Base-by-base conservation (phyloP, 345 rosid genomes). In the Raphanus raphanistrum region DNA sequence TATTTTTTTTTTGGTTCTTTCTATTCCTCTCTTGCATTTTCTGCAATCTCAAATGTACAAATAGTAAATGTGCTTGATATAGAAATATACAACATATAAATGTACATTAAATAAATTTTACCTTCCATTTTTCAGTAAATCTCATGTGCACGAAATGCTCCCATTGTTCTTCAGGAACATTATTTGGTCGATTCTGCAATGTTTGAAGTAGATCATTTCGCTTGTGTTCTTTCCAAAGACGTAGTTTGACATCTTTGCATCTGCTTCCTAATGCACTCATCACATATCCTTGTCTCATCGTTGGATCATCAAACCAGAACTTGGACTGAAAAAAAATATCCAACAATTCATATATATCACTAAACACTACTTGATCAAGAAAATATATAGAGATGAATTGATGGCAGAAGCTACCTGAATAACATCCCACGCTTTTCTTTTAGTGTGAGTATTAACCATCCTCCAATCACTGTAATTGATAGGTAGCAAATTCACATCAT, bases 211-310 rank as follows among this genome's bases (percentile, higher is more conserved):
- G 50, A 12, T 43, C 8, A 27, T 5, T 1, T 26, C 26, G n/a
- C 43, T 60, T 41, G 41, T 64, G 1, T 1, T 21, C 36, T 13
- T 2, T 52, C 63, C 77, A 73, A 50, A 63, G 10, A 13, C 7
- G 12, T 21, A 0, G 0, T 52, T 50, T 63, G 26, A 63, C 52
- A 50, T 32, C 63, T 8, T 50, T 73, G 27, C 77, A 73, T 73
- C 13, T 32, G 16, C 6, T 25, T 0, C 77, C 63, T 1, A 64
- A 26, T 32, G 36, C 15, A 52, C 63, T 3, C 2, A 73, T 50
- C 6, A 73, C 63, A 21, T 63, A 63, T 2, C 1, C 1, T 50
- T 45, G 35, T 54, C 55, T 74, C 3, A 10, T 5, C 0, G 0
- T 2, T 0, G 29, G 64, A 33, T 52, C 63, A 65, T 52, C 55